Percentiles rank a stretch among this genome's conserved stretches.
These are phyloP conservation scores for Senna tora DNA, from an alignment of 306 rosid genomes.

Conservation along the genomic window DNA sequence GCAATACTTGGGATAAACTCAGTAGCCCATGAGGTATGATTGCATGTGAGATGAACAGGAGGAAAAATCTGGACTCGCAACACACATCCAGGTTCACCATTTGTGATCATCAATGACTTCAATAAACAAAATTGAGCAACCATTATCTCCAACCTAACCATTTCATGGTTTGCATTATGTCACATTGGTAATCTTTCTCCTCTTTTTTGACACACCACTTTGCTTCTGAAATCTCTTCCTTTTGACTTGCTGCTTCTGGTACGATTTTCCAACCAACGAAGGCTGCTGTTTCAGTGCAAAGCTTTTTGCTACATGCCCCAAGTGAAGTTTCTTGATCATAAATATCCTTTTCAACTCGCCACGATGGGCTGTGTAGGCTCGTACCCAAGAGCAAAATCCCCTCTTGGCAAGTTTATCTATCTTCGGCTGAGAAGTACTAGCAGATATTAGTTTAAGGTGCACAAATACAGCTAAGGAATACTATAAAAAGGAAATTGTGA, in stretches of 20 bases:
- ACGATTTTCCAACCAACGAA: slow-evolving; percentile 71
- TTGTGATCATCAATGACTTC: slow-evolving; percentile 14
- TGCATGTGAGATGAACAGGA: too few species aligned
- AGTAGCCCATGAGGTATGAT: too few species aligned
- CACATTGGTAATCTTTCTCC: slow-evolving; percentile 51
- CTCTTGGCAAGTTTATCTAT: slow-evolving; percentile 63
- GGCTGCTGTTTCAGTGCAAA: slow-evolving; percentile 88
- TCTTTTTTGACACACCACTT: slow-evolving; percentile 55
- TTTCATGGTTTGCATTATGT: slow-evolving; percentile 32
- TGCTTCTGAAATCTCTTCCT: slow-evolving; percentile 69
- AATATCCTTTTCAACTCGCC: slow-evolving; percentile 86
- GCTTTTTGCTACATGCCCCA: slow-evolving; percentile 93
- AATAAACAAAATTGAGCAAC: slow-evolving; percentile 9
- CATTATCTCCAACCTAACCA: slow-evolving; percentile 10
- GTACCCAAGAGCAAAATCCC: slow-evolving; percentile 92
- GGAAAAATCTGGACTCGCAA: neutral
- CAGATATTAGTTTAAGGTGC: slow-evolving; percentile 16
- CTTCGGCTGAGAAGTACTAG: slow-evolving; percentile 54
- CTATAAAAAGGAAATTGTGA: neutral
- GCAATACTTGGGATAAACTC: slow-evolving; percentile 12
- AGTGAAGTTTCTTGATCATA: slow-evolving; percentile 90
- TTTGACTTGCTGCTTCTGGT: slow-evolving; percentile 65
- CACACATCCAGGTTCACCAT: slow-evolving; percentile 5
- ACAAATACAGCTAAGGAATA: slow-evolving; percentile 25
- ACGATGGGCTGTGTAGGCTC: slow-evolving; percentile 89